A percentile compares a stretch with the other conserved stretches of the same genome.
Conservation (phyloP, 257 asterid species). For the Nicotiana knightiana region DNA sequence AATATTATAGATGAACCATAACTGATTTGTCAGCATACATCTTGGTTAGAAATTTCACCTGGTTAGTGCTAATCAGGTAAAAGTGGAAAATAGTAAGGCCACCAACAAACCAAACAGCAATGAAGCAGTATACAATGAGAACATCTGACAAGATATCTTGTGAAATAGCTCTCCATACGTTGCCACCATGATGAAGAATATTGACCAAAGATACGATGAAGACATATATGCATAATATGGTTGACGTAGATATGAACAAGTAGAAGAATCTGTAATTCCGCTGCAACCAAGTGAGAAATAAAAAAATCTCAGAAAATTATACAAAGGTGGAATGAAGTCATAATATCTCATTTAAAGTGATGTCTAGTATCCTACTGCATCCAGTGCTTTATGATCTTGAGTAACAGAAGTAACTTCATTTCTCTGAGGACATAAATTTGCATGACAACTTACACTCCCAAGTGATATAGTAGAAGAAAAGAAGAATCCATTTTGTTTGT, state of each 20-base stretch:
- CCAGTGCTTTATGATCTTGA: neutral
- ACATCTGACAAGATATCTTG: conserved; percentile 60
- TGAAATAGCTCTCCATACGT: conserved; percentile 46
- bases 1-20: neutral
- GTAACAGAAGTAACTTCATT: neutral
- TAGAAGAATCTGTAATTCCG: conserved; percentile 84
- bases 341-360: neutral
- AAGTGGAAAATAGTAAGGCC: conserved; percentile 81
- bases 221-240: conserved; percentile 60
- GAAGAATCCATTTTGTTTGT: neutral
- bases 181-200: conserved; percentile 41
- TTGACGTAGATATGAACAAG: conserved; percentile 76
- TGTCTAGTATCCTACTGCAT: neutral
- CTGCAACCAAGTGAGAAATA: conserved; percentile 37
- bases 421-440: neutral
- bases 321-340: neutral
- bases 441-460: neutral
- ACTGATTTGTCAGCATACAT: neutral
- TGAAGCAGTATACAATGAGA: conserved; percentile 73
- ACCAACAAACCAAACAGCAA: conserved; percentile 89
- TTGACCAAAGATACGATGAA: conserved; percentile 57
- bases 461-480: neutral
- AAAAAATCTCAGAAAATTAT: neutral
- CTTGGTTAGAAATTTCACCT: conserved; percentile 21
- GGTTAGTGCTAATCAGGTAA: conserved; percentile 72